phyloP scores from a whole-genome alignment of 768 basidiomycete genomes.

The Naganishia vaughanmartiniae region DNA sequence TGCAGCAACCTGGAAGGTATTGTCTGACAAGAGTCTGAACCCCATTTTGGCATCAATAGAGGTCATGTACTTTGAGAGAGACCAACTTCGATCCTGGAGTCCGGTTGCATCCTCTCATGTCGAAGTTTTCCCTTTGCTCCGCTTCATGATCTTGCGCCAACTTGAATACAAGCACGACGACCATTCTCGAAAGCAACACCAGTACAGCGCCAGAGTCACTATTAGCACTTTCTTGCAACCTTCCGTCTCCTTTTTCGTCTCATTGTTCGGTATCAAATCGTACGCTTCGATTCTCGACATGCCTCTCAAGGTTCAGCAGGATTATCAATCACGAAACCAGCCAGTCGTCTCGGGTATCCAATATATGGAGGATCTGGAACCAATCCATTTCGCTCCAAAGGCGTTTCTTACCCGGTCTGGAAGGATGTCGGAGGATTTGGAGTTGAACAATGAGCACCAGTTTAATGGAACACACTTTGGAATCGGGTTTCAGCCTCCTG shows the following conservation, averaged over 20 bases:
- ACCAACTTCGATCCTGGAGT: no score
- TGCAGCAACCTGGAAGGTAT: no score
- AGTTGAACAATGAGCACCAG: neutral
- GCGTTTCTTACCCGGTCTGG: neutral
- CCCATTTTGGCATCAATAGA: no score
- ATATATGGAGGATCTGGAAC: neutral
- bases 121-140: no score
- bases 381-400: neutral
- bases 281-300: conserved; percentile 7
- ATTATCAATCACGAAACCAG: neutral
- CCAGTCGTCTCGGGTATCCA: neutral
- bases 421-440: neutral
- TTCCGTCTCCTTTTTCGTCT: conserved; percentile 4
- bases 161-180: no score
- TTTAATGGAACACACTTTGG: conserved; percentile 13
- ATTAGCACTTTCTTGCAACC: neutral
- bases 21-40: no score
- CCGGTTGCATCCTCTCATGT: no score
- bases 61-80: no score
- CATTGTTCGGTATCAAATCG: neutral
- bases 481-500: neutral
- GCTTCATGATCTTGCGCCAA: no score
- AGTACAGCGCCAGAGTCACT: neutral
- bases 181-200: no score
- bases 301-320: neutral